These are phyloP conservation scores for Lanmaoa rubissima DNA, from an alignment of 768 basidiomycete species.

Conservation along the genomic window DNA sequence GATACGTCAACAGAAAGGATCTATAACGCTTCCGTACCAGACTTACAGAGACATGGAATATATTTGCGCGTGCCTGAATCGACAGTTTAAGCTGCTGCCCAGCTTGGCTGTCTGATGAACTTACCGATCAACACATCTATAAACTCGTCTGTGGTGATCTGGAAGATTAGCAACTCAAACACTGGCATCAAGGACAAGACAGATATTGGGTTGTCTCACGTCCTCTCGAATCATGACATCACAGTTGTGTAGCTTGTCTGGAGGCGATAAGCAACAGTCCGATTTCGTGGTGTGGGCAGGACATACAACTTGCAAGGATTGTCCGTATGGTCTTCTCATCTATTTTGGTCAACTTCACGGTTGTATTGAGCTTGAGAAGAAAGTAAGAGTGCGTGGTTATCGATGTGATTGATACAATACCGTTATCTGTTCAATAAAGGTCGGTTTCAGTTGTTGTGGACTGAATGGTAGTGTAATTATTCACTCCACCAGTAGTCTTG, in stretches of 20 bases:
- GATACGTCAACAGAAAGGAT: not conserved
- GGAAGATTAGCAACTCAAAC: not conserved
- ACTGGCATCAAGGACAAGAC: slow-evolving; percentile 5
- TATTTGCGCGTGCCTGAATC: slow-evolving; percentile 88
- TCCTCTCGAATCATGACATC: slow-evolving; percentile 99
- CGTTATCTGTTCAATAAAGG: slow-evolving; percentile 56
- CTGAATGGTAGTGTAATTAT: slow-evolving; percentile 22
- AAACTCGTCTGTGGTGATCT: slow-evolving; percentile 96
- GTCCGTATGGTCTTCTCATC: slow-evolving; percentile 94
- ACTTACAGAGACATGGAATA: slow-evolving; percentile 84
- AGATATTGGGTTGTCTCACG: slow-evolving; percentile 42
- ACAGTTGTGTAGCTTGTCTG: slow-evolving; percentile 89
- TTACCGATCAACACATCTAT: slow-evolving; percentile 95
- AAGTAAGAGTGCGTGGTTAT: not conserved
- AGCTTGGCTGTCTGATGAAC: slow-evolving; percentile 3
- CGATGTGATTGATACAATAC: slow-evolving; percentile 31
- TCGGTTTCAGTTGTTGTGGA: not conserved
- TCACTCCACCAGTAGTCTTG: slow-evolving; percentile 87
- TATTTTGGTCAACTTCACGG: slow-evolving; percentile 91
- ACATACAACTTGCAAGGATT: slow-evolving; percentile 83
- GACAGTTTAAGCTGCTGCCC: not conserved
- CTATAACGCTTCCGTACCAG: not conserved
- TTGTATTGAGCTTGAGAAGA: slow-evolving; percentile 66
- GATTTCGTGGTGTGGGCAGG: not conserved
- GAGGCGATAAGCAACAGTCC: slow-evolving; percentile 5